These are phyloP conservation scores for Gossypium bickii DNA, from an alignment of 345 rosid genomes.

Conservation along the genomic window DNA sequence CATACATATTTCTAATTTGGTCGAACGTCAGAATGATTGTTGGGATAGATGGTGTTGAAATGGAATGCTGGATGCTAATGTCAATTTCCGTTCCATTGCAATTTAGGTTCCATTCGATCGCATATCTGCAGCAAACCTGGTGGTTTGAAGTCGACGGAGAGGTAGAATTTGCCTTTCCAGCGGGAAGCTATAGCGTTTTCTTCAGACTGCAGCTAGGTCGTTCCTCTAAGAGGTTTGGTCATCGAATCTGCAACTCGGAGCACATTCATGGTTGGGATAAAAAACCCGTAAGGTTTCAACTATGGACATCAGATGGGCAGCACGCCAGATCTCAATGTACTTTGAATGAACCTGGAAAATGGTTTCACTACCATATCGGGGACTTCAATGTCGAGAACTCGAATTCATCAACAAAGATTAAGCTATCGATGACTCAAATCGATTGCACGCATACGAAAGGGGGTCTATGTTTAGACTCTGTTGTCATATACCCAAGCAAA, in stretches of 20 bases:
- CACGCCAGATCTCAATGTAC: slow-evolving; percentile 62
- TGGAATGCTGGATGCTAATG: slow-evolving; percentile 14
- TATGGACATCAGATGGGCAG: slow-evolving; percentile 86
- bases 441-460: slow-evolving; percentile 99
- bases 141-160: slow-evolving; percentile 92
- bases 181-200: slow-evolving; percentile 74
- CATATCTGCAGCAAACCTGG: slow-evolving; percentile 95
- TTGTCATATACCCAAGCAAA: slow-evolving; percentile 61
- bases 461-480: slow-evolving; percentile 82
- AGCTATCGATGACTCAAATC: slow-evolving; percentile 86
- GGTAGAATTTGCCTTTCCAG: slow-evolving; percentile 84
- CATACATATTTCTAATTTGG: background rate
- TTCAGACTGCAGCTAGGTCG: slow-evolving; percentile 83
- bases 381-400: slow-evolving; percentile 57
- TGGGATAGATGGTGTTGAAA: background rate
- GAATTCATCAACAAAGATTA: slow-evolving; percentile 40
- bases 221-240: slow-evolving; percentile 60
- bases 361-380: slow-evolving; percentile 80
- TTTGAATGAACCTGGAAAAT: slow-evolving; percentile 60
- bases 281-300: slow-evolving; percentile 83
- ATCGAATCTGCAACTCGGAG: slow-evolving; percentile 58
- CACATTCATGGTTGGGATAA: slow-evolving; percentile 91
- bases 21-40: background rate
- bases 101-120: slow-evolving; percentile 61
- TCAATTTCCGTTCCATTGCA: slow-evolving; percentile 15